These are phyloP conservation scores for Vitis hybrid DNA, from an alignment of 177 flowering plant genomes.

Conservation along the genomic window DNA sequence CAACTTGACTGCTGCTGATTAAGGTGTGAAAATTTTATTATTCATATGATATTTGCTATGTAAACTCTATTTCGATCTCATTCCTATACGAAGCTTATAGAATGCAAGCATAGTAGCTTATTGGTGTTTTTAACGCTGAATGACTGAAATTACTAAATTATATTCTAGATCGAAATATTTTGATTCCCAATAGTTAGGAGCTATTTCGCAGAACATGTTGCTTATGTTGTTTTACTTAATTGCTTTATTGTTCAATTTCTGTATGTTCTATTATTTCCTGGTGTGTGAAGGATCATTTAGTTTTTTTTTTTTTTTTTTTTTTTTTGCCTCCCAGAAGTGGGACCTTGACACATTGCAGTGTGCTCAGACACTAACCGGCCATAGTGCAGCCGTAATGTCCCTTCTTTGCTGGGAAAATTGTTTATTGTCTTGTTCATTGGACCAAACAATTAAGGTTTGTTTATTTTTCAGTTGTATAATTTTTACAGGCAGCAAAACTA, in stretches of 20 bases:
- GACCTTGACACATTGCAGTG: slow-evolving; percentile 18
- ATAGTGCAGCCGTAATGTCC: slow-evolving; percentile 22
- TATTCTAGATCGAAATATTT: too few relatives aligned
- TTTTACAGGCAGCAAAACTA: background rate
- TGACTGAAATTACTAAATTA: too few relatives aligned
- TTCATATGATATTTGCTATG: too few relatives aligned
- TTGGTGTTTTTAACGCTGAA: too few relatives aligned
- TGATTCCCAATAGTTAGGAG: too few relatives aligned
- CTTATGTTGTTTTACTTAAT: background rate
- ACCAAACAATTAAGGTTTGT: slow-evolving; percentile 25
- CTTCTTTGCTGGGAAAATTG: slow-evolving; percentile 24
- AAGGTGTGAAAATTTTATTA: too few relatives aligned
- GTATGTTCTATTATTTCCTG: background rate
- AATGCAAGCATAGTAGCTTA: too few relatives aligned
- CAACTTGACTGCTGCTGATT: too few relatives aligned
- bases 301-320: background rate
- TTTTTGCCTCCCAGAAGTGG: slow-evolving; percentile 24
- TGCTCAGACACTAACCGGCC: slow-evolving; percentile 18
- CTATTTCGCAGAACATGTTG: too few relatives aligned
- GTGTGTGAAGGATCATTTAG: background rate
- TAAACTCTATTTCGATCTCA: too few relatives aligned
- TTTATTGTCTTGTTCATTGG: slow-evolving; percentile 25
- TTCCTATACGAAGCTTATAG: too few relatives aligned
- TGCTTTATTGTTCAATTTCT: background rate
- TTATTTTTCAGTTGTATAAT: background rate